These are phyloP conservation scores for Emmonsia crescens DNA, from an alignment of 2,329 filamentous ascomycete species.

Conservation along the genomic window DNA sequence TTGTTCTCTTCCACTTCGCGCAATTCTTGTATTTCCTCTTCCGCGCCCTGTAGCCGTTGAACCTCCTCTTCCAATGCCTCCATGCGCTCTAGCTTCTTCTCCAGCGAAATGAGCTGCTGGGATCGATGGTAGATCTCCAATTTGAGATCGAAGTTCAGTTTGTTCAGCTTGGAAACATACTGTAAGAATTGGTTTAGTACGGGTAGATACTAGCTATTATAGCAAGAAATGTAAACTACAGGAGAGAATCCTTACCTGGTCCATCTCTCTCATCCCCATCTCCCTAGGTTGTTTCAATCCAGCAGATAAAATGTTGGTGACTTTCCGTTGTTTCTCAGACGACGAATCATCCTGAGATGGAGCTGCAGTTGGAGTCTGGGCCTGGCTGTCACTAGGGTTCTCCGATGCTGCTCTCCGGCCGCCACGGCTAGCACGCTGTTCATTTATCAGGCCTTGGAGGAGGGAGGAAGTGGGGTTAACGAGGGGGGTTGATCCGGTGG, in stretches of 20 bases:
- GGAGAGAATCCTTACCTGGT: conserved; percentile 23
- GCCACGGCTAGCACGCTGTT: conserved; percentile 30
- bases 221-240: neutral
- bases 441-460: conserved; percentile 31
- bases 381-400: conserved; percentile 18
- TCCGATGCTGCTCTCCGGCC: conserved; percentile 16
- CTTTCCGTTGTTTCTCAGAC: conserved; percentile 27
- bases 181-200: conserved; percentile 12
- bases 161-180: conserved; percentile 36
- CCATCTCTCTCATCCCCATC: conserved; percentile 35
- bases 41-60: conserved; percentile 18
- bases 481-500: conserved; percentile 18
- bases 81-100: conserved; percentile 30
- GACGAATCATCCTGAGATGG: conserved; percentile 23
- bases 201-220: too few species aligned
- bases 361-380: conserved; percentile 13
- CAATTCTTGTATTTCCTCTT: conserved; percentile 29
- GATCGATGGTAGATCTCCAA: conserved; percentile 32
- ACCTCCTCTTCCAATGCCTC: conserved; percentile 28
- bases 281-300: conserved; percentile 27
- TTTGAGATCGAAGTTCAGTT: conserved; percentile 35
- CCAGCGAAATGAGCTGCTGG: conserved; percentile 26
- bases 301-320: conserved; percentile 20
- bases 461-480: conserved; percentile 32
- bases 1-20: conserved; percentile 27